These are phyloP conservation scores for Dicorynia guianensis DNA, from an alignment of 306 rosid species.

Conservation along the genomic window DNA sequence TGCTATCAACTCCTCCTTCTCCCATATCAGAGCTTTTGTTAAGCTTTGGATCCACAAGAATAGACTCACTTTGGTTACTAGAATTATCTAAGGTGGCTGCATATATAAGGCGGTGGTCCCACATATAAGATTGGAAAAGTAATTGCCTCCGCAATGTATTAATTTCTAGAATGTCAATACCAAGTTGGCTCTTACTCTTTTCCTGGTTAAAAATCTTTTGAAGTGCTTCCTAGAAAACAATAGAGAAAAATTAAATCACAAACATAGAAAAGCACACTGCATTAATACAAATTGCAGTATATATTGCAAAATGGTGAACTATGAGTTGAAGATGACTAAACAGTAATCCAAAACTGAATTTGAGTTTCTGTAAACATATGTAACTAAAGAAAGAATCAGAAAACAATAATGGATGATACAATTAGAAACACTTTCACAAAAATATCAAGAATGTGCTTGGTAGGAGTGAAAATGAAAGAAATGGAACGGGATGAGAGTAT, in stretches of 20 bases:
- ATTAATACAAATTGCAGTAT: conserved; percentile 42
- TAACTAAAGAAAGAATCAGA: not conserved
- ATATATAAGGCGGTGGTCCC: conserved; percentile 82
- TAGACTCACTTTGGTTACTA: conserved; percentile 45
- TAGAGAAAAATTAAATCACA: conserved; percentile 32
- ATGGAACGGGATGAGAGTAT: not conserved
- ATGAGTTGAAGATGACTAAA: not conserved
- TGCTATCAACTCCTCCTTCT: conserved; percentile 48
- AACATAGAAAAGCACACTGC: conserved; percentile 20
- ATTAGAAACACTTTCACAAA: not conserved
- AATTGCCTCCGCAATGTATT: conserved; percentile 80
- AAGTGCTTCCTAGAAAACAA: conserved; percentile 68
- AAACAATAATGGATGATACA: not conserved
- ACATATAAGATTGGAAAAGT: conserved; percentile 83
- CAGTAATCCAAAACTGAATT: not conserved
- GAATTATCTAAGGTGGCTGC: conserved; percentile 52
- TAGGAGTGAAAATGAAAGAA: not conserved
- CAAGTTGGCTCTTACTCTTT: conserved; percentile 63
- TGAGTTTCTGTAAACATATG: not conserved
- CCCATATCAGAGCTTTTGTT: conserved; percentile 41
- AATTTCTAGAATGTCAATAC: conserved; percentile 84
- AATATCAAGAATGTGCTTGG: not conserved
- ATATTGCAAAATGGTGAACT: conserved; percentile 44
- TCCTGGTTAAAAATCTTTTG: conserved; percentile 63
- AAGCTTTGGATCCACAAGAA: conserved; percentile 45